Evolutionary conservation across 1,139 yeast species (phyloP).

Genomic region (Oligophagozyma castellii): DNA sequence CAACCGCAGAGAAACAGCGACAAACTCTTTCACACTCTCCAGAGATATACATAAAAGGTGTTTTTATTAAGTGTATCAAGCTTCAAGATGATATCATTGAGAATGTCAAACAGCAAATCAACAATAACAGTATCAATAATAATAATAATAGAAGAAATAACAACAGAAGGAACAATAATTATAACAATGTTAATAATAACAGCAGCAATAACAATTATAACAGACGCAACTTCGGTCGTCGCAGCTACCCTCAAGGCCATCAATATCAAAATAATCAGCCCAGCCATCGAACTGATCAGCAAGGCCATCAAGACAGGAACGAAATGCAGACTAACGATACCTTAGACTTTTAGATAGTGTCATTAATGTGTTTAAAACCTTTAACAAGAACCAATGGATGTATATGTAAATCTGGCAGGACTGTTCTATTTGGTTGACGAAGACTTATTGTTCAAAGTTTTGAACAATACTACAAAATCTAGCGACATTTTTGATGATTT

Average conservation of each 20-base stretch:
- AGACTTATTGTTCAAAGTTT: no score
- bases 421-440: no score
- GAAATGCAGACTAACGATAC: slow-evolving; percentile 4
- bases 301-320: slow-evolving; percentile 20
- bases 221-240: slow-evolving; percentile 9
- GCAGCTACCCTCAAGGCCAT: slow-evolving; percentile 6
- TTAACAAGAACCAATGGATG: no score
- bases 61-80: slow-evolving; percentile 55
- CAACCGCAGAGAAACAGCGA: slow-evolving; percentile 28
- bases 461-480: no score
- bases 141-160: slow-evolving; percentile 18
- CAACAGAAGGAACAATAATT: slow-evolving; percentile 10
- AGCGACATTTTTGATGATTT: no score
- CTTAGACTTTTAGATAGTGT: no score
- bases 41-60: slow-evolving; percentile 79
- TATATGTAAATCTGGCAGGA: no score
- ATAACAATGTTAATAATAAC: slow-evolving; percentile 14
- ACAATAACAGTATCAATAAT: slow-evolving; percentile 24
- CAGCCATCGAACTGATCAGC: slow-evolving; percentile 11
- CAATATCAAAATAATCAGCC: slow-evolving; percentile 11
- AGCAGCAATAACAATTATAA: slow-evolving; percentile 5
- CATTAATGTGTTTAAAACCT: no score
- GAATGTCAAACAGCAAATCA: slow-evolving; percentile 50
- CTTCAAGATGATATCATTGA: slow-evolving; percentile 66
- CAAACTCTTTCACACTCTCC: slow-evolving; percentile 58